phyloP scores from a whole-genome alignment of 768 basidiomycete genomes.

The Leccinum variicolor region DNA sequence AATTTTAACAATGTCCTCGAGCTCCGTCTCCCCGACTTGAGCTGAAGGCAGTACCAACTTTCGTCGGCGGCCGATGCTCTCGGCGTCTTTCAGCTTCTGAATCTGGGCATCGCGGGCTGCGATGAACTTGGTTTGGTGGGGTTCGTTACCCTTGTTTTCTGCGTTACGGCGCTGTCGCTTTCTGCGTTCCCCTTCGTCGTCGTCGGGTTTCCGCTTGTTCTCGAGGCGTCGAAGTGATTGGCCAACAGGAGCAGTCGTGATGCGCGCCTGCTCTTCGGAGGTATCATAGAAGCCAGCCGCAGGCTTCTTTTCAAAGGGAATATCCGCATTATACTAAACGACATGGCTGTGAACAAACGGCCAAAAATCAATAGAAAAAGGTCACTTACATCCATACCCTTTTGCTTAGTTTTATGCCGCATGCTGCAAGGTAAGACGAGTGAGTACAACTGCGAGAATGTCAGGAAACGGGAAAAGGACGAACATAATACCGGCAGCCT shows the following conservation, averaged over 20 bases:
- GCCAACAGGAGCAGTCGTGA: constrained; percentile 85
- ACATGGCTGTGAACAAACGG: not conserved
- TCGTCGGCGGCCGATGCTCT: constrained; percentile 85
- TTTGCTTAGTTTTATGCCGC: constrained; percentile 92
- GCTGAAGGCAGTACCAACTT: constrained; percentile 83
- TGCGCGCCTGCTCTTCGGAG: constrained; percentile 85
- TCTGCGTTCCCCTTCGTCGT: constrained; percentile 90
- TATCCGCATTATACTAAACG: constrained; percentile 90
- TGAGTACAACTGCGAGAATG: constrained; percentile 1
- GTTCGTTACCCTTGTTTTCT: constrained; percentile 61
- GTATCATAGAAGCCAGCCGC: constrained; percentile 98
- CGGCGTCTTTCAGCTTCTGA: constrained; percentile 95
- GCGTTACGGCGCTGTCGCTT: constrained; percentile 76
- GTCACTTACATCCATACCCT: constrained; percentile 89
- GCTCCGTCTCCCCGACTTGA: constrained; percentile 90
- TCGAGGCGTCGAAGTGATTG: constrained; percentile 89
- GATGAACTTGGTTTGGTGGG: constrained; percentile 89
- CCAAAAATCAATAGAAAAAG: not conserved
- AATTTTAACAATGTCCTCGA: constrained; percentile 99
- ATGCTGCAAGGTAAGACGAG: constrained; percentile 46
- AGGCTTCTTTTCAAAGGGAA: constrained; percentile 96
- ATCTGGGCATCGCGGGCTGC: constrained; percentile 98
- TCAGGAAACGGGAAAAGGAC: constrained; percentile 26
- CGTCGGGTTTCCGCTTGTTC: constrained; percentile 92
- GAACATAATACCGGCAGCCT: constrained; percentile 96